Conservation (phyloP, 805 yeast species). For the Zygosaccharomyces lentus region DNA sequence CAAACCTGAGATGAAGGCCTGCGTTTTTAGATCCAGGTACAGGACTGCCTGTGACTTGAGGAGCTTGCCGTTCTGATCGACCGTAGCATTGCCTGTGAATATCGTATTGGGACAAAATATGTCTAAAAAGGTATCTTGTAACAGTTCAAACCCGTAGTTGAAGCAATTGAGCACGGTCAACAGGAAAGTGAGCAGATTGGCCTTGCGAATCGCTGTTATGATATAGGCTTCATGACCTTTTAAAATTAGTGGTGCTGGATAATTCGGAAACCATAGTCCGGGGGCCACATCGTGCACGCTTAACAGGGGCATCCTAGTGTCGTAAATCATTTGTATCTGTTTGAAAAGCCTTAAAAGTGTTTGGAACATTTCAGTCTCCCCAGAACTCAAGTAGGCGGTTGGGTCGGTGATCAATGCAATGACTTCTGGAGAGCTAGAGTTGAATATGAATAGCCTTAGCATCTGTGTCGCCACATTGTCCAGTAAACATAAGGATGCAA, state of each 20-base stretch:
- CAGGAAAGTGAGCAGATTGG: conserved; percentile 81
- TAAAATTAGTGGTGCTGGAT: conserved; percentile 52
- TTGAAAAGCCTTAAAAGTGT: conserved; percentile 73
- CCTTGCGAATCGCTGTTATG: conserved; percentile 60
- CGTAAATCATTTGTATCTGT: conserved; percentile 66
- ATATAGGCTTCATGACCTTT: conserved; percentile 50
- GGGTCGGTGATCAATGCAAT: conserved; percentile 59
- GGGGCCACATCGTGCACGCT: conserved; percentile 66
- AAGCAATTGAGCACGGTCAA: conserved; percentile 82
- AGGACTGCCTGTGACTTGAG: conserved; percentile 77
- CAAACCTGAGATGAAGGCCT: conserved; percentile 86
- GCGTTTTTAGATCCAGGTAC: conserved; percentile 86
- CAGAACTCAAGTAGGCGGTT: conserved; percentile 49
- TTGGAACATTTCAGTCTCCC: conserved; percentile 58
- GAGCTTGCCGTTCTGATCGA: conserved; percentile 45
- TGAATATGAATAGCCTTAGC: conserved; percentile 63
- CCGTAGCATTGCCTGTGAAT: conserved; percentile 24
- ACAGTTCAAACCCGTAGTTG: conserved; percentile 80
- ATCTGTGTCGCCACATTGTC: conserved; percentile 82
- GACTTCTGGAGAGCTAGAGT: conserved; percentile 48
- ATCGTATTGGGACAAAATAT: conserved; percentile 70
- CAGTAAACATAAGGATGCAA: conserved; percentile 67
- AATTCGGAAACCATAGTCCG: conserved; percentile 65
- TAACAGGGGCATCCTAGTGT: conserved; percentile 65
- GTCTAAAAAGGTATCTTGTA: conserved; percentile 79